Evolutionary conservation across 176 grass and related monocot genomes (phyloP), one percentile per base, ranked within the genome.

Genomic region (Zoysia japonica): DNA sequence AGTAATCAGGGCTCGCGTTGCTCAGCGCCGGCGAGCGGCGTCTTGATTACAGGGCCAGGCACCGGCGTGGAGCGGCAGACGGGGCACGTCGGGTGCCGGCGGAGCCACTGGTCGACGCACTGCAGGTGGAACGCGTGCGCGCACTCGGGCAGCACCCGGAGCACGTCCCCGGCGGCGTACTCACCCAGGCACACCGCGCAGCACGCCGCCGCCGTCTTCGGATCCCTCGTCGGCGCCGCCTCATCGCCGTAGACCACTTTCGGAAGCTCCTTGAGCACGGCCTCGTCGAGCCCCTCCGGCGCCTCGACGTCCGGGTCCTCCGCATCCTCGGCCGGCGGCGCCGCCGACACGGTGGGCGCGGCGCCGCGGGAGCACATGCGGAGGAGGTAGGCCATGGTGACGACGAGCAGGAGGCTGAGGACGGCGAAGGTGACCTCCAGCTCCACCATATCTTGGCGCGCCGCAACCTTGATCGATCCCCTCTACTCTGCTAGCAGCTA

Each of bases 171-270:
- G n/a, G 56, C 43, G 65, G 41, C 50, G 82, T 89, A 85, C 13
- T 93, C 91, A 41, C 78, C 88, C 3, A 93, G 87, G 85, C 91
- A 90, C 70, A 85, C 88, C 12, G 85, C 86, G 64, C 88, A 94
- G 73, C 80, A 72, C 28, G 54, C 7, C 28, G 7, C 2, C 1
- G 47, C 6, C 11, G 13, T 37, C 16, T 49, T 16, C 11, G 57
- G 16, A 2, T n/a, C 9, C 7, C 3, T 15, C 1, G 56, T 3
- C 13, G 15, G n/a, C 14, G 61, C 36, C 11, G 46, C 14, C 63
- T 51, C 53, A 1, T 28, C 55, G 67, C 71, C 73, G 13, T 45
- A 72, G 37, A 84, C 82, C 44, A 81, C 79, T 70, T 68, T 77
- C 3, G 87, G 87, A 59, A 80, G 80, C 55, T 73, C 39, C 51